Evolutionary conservation across 2,329 filamentous ascomycete species (phyloP).

Genomic region (Pseudonectria buxi): DNA sequence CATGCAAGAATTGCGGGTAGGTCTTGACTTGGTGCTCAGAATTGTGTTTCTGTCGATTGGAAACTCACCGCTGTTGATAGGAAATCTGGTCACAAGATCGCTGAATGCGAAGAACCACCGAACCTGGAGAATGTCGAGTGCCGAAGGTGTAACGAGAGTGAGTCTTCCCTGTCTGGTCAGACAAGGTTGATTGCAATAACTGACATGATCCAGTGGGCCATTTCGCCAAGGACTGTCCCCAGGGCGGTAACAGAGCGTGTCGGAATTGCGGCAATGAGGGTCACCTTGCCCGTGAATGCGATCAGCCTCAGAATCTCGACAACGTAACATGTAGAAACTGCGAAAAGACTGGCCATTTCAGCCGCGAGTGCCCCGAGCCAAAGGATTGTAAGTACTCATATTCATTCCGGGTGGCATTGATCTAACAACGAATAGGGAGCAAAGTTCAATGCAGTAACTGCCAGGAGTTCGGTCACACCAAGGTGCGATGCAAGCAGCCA

Average conservation of each 20-base stretch:
- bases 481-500: constrained; percentile 31
- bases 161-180: too few relatives aligned
- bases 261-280: constrained; percentile 60
- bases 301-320: constrained; percentile 36
- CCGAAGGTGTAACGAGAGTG: constrained; percentile 57
- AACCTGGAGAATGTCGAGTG: constrained; percentile 57
- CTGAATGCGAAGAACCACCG: constrained; percentile 53
- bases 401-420: neutral
- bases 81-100: constrained; percentile 42
- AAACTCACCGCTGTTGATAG: constrained; percentile 19
- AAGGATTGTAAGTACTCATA: constrained; percentile 28
- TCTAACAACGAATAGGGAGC: constrained; percentile 27
- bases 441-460: constrained; percentile 35
- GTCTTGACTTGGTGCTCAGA: constrained; percentile 4
- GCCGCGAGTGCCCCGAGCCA: constrained; percentile 57
- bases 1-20: constrained; percentile 62
- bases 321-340: constrained; percentile 55
- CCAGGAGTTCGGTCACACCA: constrained; percentile 33
- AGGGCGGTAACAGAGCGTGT: constrained; percentile 48
- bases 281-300: constrained; percentile 48
- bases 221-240: constrained; percentile 57
- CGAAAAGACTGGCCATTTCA: constrained; percentile 52
- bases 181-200: neutral
- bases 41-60: constrained; percentile 4
- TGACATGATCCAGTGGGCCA: constrained; percentile 44